Evolutionary conservation across 768 basidiomycete genomes (phyloP).

Genomic region (Rhizopogon vesiculosus): DNA sequence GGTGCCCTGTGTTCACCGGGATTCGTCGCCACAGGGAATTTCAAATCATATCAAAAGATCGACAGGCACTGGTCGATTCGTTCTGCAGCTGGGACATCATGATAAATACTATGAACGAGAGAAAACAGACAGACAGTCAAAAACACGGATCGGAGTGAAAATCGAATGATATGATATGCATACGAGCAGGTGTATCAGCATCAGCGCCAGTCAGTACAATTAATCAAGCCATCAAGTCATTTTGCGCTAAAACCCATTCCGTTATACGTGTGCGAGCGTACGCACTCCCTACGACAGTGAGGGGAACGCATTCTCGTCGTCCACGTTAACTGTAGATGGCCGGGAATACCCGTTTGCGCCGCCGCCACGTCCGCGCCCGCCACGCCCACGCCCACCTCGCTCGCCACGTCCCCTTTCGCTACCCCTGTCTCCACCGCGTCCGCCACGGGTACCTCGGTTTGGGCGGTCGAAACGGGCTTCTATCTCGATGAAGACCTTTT

Average conservation of each 20-base stretch:
- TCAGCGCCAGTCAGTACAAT: neutral
- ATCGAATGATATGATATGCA: neutral
- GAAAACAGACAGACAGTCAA: neutral
- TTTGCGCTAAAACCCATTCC: slow-evolving; percentile 3
- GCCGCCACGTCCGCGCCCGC: slow-evolving; percentile 41
- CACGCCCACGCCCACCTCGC: slow-evolving; percentile 34
- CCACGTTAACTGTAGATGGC: slow-evolving; percentile 55
- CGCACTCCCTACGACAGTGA: slow-evolving; percentile 53
- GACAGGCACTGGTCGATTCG: neutral
- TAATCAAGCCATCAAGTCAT: slow-evolving; percentile 1
- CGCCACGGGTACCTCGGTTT: slow-evolving; percentile 58
- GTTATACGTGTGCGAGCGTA: neutral
- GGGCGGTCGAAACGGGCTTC: slow-evolving; percentile 87
- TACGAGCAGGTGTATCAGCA: neutral
- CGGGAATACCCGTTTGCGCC: slow-evolving; percentile 30
- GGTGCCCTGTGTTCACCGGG: no score
- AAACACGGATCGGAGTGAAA: neutral
- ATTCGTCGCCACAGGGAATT: slow-evolving; percentile 3
- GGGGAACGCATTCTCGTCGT: slow-evolving; percentile 86
- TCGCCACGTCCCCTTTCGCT: slow-evolving; percentile 37
- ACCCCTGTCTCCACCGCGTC: slow-evolving; percentile 43
- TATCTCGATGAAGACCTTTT: slow-evolving; percentile 90
- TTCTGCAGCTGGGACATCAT: neutral
- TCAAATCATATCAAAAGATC: slow-evolving; percentile 5
- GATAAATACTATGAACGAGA: slow-evolving; percentile 3